Evolutionary conservation across 176 grass and related monocot species (phyloP).

Genomic region (Phoenix dactylifera): DNA sequence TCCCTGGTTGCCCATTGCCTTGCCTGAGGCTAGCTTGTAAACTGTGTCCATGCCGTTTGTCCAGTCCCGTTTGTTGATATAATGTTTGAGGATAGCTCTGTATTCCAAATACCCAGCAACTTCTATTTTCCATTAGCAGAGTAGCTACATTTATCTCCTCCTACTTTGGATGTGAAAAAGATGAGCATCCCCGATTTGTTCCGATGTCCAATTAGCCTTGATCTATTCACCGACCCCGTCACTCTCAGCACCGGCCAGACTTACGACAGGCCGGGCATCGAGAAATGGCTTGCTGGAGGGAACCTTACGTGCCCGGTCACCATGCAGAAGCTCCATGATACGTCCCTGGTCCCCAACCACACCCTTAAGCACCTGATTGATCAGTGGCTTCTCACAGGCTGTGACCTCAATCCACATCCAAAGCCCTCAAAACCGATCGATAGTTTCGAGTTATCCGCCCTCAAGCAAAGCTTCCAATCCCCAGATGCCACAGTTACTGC

Average conservation of each 20-base stretch:
- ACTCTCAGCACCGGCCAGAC: constrained; percentile 16
- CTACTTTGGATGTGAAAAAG: background rate
- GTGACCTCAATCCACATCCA: background rate
- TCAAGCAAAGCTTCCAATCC: constrained; percentile 14
- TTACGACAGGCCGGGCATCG: constrained; percentile 20
- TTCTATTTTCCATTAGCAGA: too few relatives aligned
- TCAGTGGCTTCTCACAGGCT: constrained; percentile 9
- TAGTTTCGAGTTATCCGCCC: background rate
- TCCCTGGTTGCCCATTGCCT: too few relatives aligned
- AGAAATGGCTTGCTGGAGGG: constrained; percentile 23
- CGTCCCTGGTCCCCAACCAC: constrained; percentile 17
- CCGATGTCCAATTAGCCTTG: constrained; percentile 25
- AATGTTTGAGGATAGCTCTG: too few relatives aligned
- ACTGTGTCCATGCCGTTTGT: too few relatives aligned
- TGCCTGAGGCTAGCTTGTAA: too few relatives aligned
- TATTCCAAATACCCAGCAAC: too few relatives aligned
- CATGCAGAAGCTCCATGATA: constrained; percentile 19
- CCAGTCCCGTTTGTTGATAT: too few relatives aligned
- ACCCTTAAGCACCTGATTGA: constrained; percentile 29
- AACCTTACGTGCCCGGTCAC: constrained; percentile 26
- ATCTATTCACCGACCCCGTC: constrained; percentile 18
- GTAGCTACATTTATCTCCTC: too few relatives aligned
- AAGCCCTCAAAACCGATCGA: background rate
- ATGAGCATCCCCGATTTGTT: constrained; percentile 24
- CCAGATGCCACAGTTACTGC: background rate